Base-by-base conservation (phyloP, 495 filamentous ascomycete genomes). In the Acidiella bohemica region DNA sequence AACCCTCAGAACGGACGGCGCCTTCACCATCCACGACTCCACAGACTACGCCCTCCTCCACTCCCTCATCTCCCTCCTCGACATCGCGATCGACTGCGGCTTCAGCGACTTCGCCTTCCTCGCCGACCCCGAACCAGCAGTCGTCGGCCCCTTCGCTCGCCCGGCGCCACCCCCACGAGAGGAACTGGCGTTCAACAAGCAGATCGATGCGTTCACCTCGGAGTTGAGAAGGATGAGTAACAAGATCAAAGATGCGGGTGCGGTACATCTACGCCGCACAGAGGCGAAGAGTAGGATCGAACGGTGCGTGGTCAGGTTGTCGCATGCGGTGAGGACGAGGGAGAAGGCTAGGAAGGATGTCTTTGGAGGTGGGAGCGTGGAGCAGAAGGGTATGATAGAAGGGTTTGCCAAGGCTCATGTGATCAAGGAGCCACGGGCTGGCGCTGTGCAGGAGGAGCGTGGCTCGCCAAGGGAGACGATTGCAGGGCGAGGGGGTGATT, bases 231-330 rank as follows among this genome's bases (percentile, higher is more conserved):
- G 59, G 14, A 71, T 90, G 31, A 80, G 77, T 54, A 72, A 69
- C 12, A 65, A 64, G 6, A 93, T 96, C 42, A 64, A 75, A 42
- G 83, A 87, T 53, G 69, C 74, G 0, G 81, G 82, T 18, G 78
- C 80, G 18, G 70, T 76, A 5, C 72, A 79, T 54, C 68, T 85
- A 38, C 73, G 73, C n/a, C 69, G 81, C 13, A 77, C 81, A 31
- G 70, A 86, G 38, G 76, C 80, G 0, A 88, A 90, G 55, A 70
- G 73, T 31, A 67, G 67, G 18, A 62, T 93, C 4, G 79, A 90
- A 51, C 62, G 73, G 2, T 54, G 93, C 7, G 67, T 80, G 39
- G 75, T 82, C 34, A 69, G 84, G 35, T 66, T 93, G 32, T 51
- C 75, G 27, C 77, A 79, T 52, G 72, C 72, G 0, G 73, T 93